Base-by-base conservation (phyloP, 148 eudicot genomes). In the Rhododendron kiyosumense region DNA sequence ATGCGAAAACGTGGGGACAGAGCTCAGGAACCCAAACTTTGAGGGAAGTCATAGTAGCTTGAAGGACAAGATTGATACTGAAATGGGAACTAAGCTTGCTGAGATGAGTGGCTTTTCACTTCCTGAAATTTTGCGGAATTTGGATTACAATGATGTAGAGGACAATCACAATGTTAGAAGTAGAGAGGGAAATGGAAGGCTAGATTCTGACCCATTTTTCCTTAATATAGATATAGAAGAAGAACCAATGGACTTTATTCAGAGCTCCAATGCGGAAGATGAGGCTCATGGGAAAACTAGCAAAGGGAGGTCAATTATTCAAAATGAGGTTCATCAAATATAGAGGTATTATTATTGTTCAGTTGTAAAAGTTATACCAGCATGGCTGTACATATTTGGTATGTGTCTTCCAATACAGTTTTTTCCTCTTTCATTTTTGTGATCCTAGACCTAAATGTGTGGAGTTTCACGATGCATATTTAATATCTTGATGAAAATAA, bases 41-140 rank as follows among this genome's bases (percentile, higher is more conserved):
- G 85, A 69, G 71, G 93, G 82, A 78, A 87, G 82, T 86, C 80
- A 87, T 49, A 78, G 79, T 79, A 89, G 92, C 93, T 83, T 94
- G 22, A 93, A 93, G 90, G 98, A 95, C 88, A 95, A 94, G 81
- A 92, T 91, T 20, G 96, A 95, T 87, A 89, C 93, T 78, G 98
- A 94, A 79, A 93, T 93, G 94, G 94, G 94, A 51, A 84, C 81
- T 86, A 91, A 86, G 84, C 86, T 87, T 82, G 52, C 63, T 7
- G 91, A 86, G n/a, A 91, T 86, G 34, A 89, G 88, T 84, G 92
- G 88, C 73, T 83, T 89, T 84, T 85, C 92, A 79, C 93, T 97
- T 76, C 98, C 99, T 75, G 94, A 97, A 83, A 93, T 97, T 86
- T 86, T 97, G 86, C 92, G 91, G 79, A 93, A 93, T 88, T 91